Evolutionary conservation across 805 yeast species (phyloP).

Genomic region (Metschnikowia matae): DNA sequence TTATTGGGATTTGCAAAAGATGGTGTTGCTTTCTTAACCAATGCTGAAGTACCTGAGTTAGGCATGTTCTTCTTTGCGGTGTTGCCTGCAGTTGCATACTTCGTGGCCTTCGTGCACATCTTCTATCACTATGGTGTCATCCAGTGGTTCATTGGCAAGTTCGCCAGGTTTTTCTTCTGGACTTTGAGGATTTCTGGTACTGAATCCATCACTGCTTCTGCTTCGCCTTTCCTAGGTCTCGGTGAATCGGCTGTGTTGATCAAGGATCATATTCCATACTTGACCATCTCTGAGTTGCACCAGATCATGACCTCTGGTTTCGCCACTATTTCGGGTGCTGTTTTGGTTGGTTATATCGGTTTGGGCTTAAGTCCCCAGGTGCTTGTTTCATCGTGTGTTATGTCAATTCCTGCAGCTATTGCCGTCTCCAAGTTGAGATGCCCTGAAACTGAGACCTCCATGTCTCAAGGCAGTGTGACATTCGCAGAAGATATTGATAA

Average conservation of each 20-base stretch:
- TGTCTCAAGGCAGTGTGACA: slow-evolving; percentile 47
- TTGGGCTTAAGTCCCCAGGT: slow-evolving; percentile 62
- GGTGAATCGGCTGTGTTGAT: slow-evolving; percentile 63
- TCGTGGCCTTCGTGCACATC: slow-evolving; percentile 58
- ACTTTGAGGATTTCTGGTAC: slow-evolving; percentile 57
- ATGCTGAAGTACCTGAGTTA: slow-evolving; percentile 32
- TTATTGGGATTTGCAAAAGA: slow-evolving; percentile 53
- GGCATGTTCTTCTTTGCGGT: slow-evolving; percentile 55
- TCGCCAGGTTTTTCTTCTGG: slow-evolving; percentile 58
- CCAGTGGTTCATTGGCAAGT: slow-evolving; percentile 58
- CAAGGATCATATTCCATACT: slow-evolving; percentile 54
- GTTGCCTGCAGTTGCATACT: slow-evolving; percentile 60
- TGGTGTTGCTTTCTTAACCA: slow-evolving; percentile 59
- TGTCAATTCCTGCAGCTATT: slow-evolving; percentile 63
- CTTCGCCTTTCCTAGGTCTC: slow-evolving; percentile 62
- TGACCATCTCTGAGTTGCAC: slow-evolving; percentile 59
- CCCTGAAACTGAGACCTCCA: slow-evolving; percentile 56
- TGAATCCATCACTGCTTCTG: slow-evolving; percentile 63
- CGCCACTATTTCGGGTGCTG: slow-evolving; percentile 62
- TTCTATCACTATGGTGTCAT: slow-evolving; percentile 56
- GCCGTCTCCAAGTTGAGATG: slow-evolving; percentile 56
- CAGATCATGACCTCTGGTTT: slow-evolving; percentile 62
- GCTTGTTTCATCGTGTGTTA: slow-evolving; percentile 60
- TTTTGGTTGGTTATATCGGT: slow-evolving; percentile 58
- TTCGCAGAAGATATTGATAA: slow-evolving; percentile 42